Evolutionary conservation across 345 rosid genomes (phyloP).

Genomic region (Boechera retrofracta): DNA sequence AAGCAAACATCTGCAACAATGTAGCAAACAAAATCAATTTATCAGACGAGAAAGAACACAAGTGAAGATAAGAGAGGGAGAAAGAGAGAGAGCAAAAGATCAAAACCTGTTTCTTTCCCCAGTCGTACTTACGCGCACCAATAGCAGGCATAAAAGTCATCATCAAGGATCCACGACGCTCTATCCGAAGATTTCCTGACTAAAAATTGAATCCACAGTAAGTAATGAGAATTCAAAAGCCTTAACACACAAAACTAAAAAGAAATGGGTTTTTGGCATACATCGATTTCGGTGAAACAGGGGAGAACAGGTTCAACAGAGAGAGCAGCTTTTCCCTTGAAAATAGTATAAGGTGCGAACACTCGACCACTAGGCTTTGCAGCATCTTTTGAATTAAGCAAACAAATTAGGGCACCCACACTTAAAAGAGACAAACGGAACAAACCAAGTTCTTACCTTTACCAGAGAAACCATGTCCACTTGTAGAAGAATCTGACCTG

Average conservation of each 20-base stretch:
- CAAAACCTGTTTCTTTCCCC: constrained; percentile 76
- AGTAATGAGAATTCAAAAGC: constrained; percentile 25
- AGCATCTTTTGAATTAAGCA: constrained; percentile 30
- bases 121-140: constrained; percentile 91
- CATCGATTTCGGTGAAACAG: constrained; percentile 61
- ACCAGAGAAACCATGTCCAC: constrained; percentile 42
- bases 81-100: not conserved
- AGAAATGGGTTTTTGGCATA: constrained; percentile 33
- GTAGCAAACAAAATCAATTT: constrained; percentile 26
- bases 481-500: constrained; percentile 52
- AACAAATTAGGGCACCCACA: not conserved
- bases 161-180: constrained; percentile 77
- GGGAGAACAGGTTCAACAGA: constrained; percentile 77
- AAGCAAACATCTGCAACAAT: constrained; percentile 71
- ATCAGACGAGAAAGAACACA: not conserved
- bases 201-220: constrained; percentile 26
- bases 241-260: not conserved
- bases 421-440: not conserved
- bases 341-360: constrained; percentile 73
- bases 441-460: constrained; percentile 42
- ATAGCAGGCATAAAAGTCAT: constrained; percentile 79
- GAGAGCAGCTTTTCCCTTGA: constrained; percentile 92
- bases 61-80: not conserved
- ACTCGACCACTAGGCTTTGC: constrained; percentile 54
- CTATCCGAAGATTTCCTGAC: constrained; percentile 66